Evolutionary conservation across 768 basidiomycete species (phyloP).

Genomic region (Lanmaoa rubissima): DNA sequence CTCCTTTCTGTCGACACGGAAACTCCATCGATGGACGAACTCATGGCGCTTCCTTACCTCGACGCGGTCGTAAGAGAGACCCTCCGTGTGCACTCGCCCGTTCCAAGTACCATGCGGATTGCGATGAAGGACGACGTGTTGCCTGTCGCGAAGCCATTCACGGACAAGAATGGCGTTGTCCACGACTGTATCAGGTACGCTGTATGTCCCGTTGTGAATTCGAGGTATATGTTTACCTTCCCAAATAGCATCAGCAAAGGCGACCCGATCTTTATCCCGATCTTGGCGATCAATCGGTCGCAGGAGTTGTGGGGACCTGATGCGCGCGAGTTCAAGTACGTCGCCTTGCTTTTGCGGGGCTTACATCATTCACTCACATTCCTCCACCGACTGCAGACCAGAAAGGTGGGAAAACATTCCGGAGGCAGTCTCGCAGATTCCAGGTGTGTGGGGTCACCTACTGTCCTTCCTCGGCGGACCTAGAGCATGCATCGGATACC

Average conservation of each 20-base stretch:
- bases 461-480: constrained; percentile 27
- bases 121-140: too few relatives aligned
- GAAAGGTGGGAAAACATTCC: constrained; percentile 59
- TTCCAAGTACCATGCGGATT: too few relatives aligned
- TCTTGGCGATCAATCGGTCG: constrained; percentile 43
- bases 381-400: constrained; percentile 39
- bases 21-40: too few relatives aligned
- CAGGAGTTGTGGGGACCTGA: constrained; percentile 61
- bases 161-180: too few relatives aligned
- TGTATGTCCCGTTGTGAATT: neutral
- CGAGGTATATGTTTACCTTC: neutral
- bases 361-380: neutral
- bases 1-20: too few relatives aligned
- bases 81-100: too few relatives aligned
- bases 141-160: too few relatives aligned
- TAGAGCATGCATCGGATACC: too few relatives aligned
- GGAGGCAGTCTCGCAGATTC: constrained; percentile 42
- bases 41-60: too few relatives aligned
- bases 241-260: constrained; percentile 40
- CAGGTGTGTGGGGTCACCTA: constrained; percentile 59
- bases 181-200: constrained; percentile 22
- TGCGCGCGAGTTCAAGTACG: constrained; percentile 56
- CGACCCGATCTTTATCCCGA: constrained; percentile 33
- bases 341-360: neutral
- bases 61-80: too few relatives aligned